phyloP scores from a whole-genome alignment of 192 early-diverging fungal species.

The Dimargaris verticillata region DNA sequence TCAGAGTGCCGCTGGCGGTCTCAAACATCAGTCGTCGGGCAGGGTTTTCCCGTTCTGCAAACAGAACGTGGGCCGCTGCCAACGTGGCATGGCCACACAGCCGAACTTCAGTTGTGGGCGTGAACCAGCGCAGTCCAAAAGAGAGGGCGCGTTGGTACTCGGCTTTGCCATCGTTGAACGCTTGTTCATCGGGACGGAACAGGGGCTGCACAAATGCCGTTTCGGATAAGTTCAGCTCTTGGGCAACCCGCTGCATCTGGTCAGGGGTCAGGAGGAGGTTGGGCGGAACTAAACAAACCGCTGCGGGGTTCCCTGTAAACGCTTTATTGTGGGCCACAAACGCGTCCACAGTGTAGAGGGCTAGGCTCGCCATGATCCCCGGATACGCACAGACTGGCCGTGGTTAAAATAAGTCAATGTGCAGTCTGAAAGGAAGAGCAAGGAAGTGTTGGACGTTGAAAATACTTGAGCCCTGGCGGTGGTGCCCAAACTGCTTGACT shows the following conservation, averaged over 20 bases:
- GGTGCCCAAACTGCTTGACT: no score
- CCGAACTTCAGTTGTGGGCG: conserved; percentile 20
- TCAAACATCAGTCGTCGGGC: conserved; percentile 14
- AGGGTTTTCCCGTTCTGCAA: conserved; percentile 14
- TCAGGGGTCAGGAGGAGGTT: conserved; percentile 9
- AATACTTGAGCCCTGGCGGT: no score
- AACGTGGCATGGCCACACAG: conserved; percentile 26
- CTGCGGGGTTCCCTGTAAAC: conserved; percentile 26
- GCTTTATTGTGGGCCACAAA: conserved; percentile 13
- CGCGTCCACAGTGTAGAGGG: conserved; percentile 22
- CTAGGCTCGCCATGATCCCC: conserved; percentile 15
- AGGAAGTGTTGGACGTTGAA: no score
- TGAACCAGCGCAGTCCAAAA: conserved; percentile 21
- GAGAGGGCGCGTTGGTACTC: not conserved
- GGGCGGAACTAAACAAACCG: conserved; percentile 16
- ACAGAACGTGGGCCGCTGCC: conserved; percentile 14
- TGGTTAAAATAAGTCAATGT: no score
- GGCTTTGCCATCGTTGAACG: not conserved
- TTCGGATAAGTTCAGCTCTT: conserved; percentile 28
- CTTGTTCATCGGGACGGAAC: not conserved
- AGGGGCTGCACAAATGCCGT: conserved; percentile 24
- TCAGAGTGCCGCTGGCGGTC: conserved; percentile 19
- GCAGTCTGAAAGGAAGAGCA: no score
- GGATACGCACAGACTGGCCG: no score
- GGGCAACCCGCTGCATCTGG: conserved; percentile 16